Percentiles rank a stretch among this genome's conserved stretches.
These are phyloP conservation scores for Solanum piurae DNA, from an alignment of 257 asterid species.

Conservation along the genomic window DNA sequence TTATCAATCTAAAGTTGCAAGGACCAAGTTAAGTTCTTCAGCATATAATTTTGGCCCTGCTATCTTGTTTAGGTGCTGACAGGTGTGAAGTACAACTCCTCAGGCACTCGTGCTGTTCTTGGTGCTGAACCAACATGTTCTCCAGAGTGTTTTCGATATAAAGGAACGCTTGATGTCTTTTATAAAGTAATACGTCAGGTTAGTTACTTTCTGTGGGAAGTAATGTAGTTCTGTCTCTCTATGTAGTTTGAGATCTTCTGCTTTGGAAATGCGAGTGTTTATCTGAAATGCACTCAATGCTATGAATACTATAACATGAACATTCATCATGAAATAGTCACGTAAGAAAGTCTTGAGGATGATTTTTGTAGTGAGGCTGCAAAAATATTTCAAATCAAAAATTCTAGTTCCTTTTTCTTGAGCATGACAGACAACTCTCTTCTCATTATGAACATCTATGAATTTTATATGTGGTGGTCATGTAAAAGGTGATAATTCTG, in stretches of 20 bases:
- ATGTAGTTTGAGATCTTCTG: neutral
- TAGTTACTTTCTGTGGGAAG: constrained; percentile 14
- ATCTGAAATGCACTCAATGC: neutral
- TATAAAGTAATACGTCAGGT: constrained; percentile 67
- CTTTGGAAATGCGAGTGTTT: neutral
- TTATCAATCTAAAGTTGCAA: neutral
- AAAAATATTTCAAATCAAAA: neutral
- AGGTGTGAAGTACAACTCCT: constrained; percentile 24
- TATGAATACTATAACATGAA: neutral
- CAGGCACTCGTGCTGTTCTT: constrained; percentile 20
- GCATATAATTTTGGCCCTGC: constrained; percentile 3
- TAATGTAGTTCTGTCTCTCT: neutral
- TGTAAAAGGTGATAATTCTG: neutral
- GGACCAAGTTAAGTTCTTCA: neutral
- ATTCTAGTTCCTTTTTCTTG: neutral
- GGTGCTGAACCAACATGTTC: constrained; percentile 33
- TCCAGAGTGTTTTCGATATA: constrained; percentile 47
- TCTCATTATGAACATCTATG: neutral
- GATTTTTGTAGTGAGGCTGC: neutral
- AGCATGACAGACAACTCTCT: neutral
- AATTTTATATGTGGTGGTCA: neutral
- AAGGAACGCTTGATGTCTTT: constrained; percentile 71
- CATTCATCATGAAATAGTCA: neutral
- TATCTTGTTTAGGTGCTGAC: constrained; percentile 39
- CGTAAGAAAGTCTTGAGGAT: neutral